Base-by-base conservation (phyloP, 345 rosid genomes). In the Aquilaria yunnanensis region DNA sequence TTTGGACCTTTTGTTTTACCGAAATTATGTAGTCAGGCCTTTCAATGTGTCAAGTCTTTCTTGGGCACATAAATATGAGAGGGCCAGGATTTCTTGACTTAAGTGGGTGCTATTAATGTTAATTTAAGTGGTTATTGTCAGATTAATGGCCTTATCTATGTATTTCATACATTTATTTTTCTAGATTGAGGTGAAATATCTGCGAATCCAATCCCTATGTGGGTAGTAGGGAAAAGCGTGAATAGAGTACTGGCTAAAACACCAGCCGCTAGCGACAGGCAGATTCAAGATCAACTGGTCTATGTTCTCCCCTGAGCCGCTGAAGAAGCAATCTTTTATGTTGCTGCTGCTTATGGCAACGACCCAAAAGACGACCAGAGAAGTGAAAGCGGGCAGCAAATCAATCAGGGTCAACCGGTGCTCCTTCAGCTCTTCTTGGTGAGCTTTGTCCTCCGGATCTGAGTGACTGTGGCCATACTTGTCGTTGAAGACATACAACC, bases 121-220 rank as follows among this genome's bases (percentile, higher is more conserved):
- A 37, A 37, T 9, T 4, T 37, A 37, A 3, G 7, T 3, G 9
- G 43, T 37, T 4, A 37, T 5, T 37, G 43, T 37, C 43, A 37
- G 8, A 37, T 9, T 37, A 37, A 37, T 9, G 5, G 3, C 43
- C 43, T 37, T 23, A 23, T 23, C 23, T 23, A 23, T 23, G 23
- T 23, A 23, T 23, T 23, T 23, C 23, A 23, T 23, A 37, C 7
- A 37, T 37, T 37, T 9, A 37, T 37, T 9, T 37, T 37, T 37
- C 23, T 37, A 37, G 43, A 37, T 9, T 37, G 43, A 37, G 43
- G 43, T 37, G 43, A 37, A 5, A 9, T 50, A 8, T 56, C 71
- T 5, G 67, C 64, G 31, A 33, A 75, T 2, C 87, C 85, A n/a
- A 86, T 80, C 56, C 89, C 87, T 71, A 73, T 63, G 1, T 87